Base-by-base conservation (phyloP, 805 yeast genomes). In the Zygoascus flipseniorum region DNA sequence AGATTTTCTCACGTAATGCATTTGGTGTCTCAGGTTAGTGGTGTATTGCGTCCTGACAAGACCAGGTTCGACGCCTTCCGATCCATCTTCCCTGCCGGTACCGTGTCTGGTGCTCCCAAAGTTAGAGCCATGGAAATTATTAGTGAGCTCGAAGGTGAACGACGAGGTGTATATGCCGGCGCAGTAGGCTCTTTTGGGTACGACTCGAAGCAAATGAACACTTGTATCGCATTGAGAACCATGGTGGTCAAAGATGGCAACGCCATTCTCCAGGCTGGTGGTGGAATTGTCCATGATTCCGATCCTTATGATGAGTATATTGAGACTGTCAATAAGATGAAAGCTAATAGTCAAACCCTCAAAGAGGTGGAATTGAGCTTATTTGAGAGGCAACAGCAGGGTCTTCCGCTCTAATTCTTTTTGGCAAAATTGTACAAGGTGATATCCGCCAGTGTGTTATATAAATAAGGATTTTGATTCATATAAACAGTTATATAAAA, bases 131-230 rank as follows among this genome's bases (percentile, higher is more conserved):
- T 93, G 98, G 95, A 90, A 69, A 75, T 93, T 45, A 89, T 93
- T 62, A 85, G 86, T 18, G 95, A 88, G 67, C 72, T 92, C 48
- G 99, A 93, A 67, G 78, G 80, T 56, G 98, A 92, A 66, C 88
- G 89, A 65, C 78, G 99, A 65, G 99, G 98, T 47, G 90, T 92
- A 8, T 93, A 93, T 66, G 99, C 99, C 0, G 99, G 99, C 57
- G 99, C 99, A 1, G 98, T 93, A 18, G 99, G 99, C 8, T 86
- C 86, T 67, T 93, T 97, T 97, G 89, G 96, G 0, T 93, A 90
- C 67, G 96, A 89, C 64, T 89, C 92, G n/a, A 81, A 80, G 61
- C 79, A 89, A 31, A 92, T 93, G 98, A 95, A 93, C 66, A 93
- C 98, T 1, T 93, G 99, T 72, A 93, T 93, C 67, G 99, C 99